phyloP scores from a whole-genome alignment of 2,329 filamentous ascomycete species.

The Aspergillus quadricinctus region DNA sequence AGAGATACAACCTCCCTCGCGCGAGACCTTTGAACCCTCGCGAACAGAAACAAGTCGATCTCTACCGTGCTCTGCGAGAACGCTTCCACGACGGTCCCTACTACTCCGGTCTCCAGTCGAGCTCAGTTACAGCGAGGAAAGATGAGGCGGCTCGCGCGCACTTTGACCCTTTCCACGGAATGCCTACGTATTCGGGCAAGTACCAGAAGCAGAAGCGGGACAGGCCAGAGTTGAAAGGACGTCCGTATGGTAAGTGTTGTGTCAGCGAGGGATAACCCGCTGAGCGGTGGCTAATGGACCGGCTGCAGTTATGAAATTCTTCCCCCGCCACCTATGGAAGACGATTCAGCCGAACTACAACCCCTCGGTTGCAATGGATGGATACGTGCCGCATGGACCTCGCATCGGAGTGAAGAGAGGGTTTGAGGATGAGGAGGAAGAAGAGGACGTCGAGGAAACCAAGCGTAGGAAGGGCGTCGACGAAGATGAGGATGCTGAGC shows the following conservation, averaged over 20 bases:
- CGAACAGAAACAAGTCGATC: constrained; percentile 48
- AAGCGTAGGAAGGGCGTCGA: constrained; percentile 32
- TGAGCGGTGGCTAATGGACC: neutral
- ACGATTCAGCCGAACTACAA: constrained; percentile 48
- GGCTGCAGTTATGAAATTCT: constrained; percentile 50
- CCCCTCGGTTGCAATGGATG: constrained; percentile 29
- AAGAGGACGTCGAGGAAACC: constrained; percentile 27
- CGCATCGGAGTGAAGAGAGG: constrained; percentile 31
- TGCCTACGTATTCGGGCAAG: constrained; percentile 56
- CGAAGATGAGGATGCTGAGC: constrained; percentile 28
- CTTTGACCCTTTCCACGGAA: constrained; percentile 60
- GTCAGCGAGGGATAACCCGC: neutral
- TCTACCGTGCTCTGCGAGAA: constrained; percentile 51
- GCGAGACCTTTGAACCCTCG: constrained; percentile 28
- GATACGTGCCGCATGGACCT: constrained; percentile 19
- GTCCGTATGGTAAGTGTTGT: constrained; percentile 50
- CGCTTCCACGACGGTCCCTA: constrained; percentile 57
- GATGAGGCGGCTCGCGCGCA: constrained; percentile 42
- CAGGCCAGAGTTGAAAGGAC: constrained; percentile 51
- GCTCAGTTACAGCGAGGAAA: constrained; percentile 40
- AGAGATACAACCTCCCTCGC: constrained; percentile 37
- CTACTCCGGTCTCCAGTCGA: constrained; percentile 50
- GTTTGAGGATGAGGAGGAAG: constrained; percentile 45
- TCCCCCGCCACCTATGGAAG: constrained; percentile 55
- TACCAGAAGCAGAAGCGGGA: constrained; percentile 54